Conservation (phyloP, 352 stramenopile genomes). For the Phytophthora pistaciae region DNA sequence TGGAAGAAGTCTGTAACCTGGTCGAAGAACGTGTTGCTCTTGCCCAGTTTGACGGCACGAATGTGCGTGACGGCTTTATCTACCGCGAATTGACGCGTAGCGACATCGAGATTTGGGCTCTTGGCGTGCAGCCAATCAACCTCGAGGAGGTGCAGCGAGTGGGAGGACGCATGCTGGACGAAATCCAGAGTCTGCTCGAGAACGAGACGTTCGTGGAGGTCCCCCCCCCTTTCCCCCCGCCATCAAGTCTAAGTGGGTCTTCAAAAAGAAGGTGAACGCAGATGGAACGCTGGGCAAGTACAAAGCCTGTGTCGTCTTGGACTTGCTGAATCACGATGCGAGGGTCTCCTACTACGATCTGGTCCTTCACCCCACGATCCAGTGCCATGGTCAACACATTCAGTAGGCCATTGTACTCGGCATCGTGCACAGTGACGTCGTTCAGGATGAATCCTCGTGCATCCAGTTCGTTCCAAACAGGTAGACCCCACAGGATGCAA, state of each 20-base stretch:
- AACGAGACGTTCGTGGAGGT: constrained; percentile 16
- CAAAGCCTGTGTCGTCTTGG: constrained; percentile 44
- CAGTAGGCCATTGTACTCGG: no score
- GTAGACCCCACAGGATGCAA: no score
- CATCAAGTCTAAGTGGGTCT: constrained; percentile 20
- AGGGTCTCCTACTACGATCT: no score
- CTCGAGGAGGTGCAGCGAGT: constrained; percentile 9
- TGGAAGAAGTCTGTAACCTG: constrained; percentile 16
- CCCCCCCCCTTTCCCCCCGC: not conserved
- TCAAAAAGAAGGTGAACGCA: constrained; percentile 12
- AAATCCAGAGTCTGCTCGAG: constrained; percentile 6
- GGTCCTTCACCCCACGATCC: no score
- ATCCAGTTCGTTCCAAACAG: no score
- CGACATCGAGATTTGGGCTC: constrained; percentile 2
- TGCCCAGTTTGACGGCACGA: constrained; percentile 10
- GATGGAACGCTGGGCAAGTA: constrained; percentile 45
- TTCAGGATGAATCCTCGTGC: no score
- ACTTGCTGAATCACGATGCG: no score
- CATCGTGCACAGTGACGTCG: no score
- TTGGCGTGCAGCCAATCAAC: constrained; percentile 10
- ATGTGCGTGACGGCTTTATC: constrained; percentile 2
- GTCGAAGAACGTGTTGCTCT: constrained; percentile 7
- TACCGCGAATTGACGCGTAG: constrained; percentile 5
- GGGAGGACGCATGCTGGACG: constrained; percentile 13
- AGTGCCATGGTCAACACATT: no score